phyloP scores from a whole-genome alignment of 106 monocot species.

The Phalaenopsis equestris region DNA sequence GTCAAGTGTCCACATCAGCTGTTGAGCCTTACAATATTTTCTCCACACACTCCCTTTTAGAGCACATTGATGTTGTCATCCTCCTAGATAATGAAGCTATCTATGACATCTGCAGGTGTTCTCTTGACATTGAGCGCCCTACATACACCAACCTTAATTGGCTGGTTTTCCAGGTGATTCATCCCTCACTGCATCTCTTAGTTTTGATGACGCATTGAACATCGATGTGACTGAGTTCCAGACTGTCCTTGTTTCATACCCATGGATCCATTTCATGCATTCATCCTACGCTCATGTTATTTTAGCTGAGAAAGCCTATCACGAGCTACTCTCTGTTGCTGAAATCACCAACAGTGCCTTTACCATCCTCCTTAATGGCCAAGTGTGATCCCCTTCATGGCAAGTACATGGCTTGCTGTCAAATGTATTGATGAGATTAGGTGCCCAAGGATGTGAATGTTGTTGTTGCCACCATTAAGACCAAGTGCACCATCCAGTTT shows the following conservation, averaged over 20 bases:
- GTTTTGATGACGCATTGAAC: conserved; percentile 1
- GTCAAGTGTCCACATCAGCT: conserved; percentile 13
- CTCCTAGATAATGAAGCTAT: too few species aligned
- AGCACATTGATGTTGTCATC: too few species aligned
- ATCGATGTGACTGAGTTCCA: conserved; percentile 39
- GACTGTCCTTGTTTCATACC: conserved; percentile 47
- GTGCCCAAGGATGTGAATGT: conserved; percentile 40
- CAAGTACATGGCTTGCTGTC: conserved; percentile 48
- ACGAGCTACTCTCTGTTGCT: conserved; percentile 20
- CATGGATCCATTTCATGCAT: conserved; percentile 35
- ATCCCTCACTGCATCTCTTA: too few species aligned
- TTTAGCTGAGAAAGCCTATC: conserved; percentile 14
- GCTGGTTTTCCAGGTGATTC: conserved; percentile 9
- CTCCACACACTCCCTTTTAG: too few species aligned
- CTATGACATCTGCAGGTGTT: conserved; percentile 12
- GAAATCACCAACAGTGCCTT: conserved; percentile 43
- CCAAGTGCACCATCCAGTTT: too few species aligned
- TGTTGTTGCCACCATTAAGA: too few species aligned
- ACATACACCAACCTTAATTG: conserved; percentile 21
- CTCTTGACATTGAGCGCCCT: conserved; percentile 16
- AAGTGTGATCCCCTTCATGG: conserved; percentile 44
- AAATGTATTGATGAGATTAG: conserved; percentile 60
- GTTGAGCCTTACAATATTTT: conserved; percentile 17
- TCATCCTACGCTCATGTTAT: conserved; percentile 31
- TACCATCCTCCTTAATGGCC: conserved; percentile 35